These are phyloP conservation scores for Marsdenia floribunda DNA, from an alignment of 257 asterid species.

Conservation along the genomic window DNA sequence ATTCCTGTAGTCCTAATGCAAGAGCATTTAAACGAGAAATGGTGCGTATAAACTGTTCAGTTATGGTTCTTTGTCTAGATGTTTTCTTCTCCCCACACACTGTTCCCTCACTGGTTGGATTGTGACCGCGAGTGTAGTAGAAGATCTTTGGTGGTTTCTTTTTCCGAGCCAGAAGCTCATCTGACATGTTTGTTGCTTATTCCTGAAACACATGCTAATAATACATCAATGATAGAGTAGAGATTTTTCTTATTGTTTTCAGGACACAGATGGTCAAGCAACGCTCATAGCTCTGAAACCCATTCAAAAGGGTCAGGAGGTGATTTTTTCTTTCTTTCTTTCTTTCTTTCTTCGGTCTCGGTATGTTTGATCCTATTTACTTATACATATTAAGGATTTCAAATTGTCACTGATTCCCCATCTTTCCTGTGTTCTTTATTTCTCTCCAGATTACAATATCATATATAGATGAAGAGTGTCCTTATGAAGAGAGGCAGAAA, in stretches of 20 bases:
- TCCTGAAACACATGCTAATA: too few relatives aligned
- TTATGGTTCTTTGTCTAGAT: not conserved
- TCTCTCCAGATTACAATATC: slow-evolving; percentile 73
- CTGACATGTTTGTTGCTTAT: not conserved
- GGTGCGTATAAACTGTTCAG: slow-evolving; percentile 35
- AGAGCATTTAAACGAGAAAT: slow-evolving; percentile 87
- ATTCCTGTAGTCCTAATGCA: slow-evolving; percentile 85
- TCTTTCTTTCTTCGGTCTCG: not conserved
- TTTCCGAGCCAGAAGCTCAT: not conserved
- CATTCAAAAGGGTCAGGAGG: slow-evolving; percentile 77
- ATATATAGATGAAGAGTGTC: slow-evolving; percentile 79
- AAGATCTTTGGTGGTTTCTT: not conserved
- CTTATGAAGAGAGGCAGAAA: slow-evolving; percentile 66
- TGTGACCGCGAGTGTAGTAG: not conserved
- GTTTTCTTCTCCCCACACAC: too few relatives aligned
- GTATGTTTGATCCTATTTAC: not conserved
- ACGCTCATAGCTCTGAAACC: slow-evolving; percentile 57
- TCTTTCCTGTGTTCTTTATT: not conserved
- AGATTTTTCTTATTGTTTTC: slow-evolving; percentile 7
- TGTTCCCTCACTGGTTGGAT: not conserved
- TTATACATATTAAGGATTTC: not conserved
- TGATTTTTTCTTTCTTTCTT: slow-evolving; percentile 11
- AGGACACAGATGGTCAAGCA: slow-evolving; percentile 92
- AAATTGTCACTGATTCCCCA: not conserved
- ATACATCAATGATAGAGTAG: not conserved